Evolutionary conservation across 2,329 filamentous ascomycete species (phyloP), one percentile per base, ranked within the genome.

Genomic region (Xylaria multiplex): DNA sequence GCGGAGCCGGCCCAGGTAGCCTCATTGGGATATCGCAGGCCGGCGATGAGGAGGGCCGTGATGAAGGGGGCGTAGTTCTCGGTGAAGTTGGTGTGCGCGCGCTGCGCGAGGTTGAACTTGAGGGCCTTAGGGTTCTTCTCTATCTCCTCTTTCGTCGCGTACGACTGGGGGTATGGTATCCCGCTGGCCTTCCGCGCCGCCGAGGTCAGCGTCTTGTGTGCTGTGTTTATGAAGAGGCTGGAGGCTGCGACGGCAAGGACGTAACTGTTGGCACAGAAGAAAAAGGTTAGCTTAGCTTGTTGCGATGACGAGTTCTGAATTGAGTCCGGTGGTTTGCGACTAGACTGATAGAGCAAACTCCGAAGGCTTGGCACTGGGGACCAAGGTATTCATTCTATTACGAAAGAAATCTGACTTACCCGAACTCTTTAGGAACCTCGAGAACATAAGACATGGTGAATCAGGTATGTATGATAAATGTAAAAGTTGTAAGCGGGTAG

Each of bases 11-110:
- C 72, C 9, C 71, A 73, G 19, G 85, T 84, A 35, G 84, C 80
- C 22, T 79, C 76, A 6, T 82, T 64, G 2, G 89, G 89, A 75
- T 81, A 88, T 43, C 77, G 76, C 27, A 90, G 74, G 37, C 89
- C 88, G 9, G 85, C 78, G 71, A 91, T 81, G 66, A 89, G 76
- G 11, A 90, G 78, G 27, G 81, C 78, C 24, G 79, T 81, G 11
- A 90, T 73, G 74, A 86, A 81, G 3, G 86, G 80, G 8, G 83
- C 79, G 42, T 86, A 80, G 78, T 87, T 89, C 81, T 91, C 89
- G 69, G 82, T 82, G 79, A 83, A 91, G 81, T 91, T 90, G 71
- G 81, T 78, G 75, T 91, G 89, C 9, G 68, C 66, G 49, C 67
- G 67, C 71, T 75, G 75, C 8, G 75, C 72, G 80, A 88, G 90